Evolutionary conservation across 2,329 filamentous ascomycete genomes (phyloP), one percentile per base, ranked within the genome.

Genomic region (Epichloe typhina): DNA sequence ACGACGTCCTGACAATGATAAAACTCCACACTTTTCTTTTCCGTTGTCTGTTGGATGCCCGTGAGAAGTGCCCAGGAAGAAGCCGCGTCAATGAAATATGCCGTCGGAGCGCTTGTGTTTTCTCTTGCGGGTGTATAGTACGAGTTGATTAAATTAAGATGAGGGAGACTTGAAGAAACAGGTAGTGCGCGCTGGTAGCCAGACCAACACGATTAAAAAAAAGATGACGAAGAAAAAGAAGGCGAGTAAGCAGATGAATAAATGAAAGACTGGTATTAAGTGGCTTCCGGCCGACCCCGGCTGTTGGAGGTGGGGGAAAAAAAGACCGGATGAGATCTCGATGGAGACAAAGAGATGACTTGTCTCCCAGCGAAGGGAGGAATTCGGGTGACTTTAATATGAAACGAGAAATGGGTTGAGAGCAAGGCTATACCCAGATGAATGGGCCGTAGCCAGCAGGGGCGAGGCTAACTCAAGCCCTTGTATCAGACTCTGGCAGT

Each of bases 121-220:
- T 40, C 39, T 39, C 19, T 43, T 26, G 37, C 13, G n/a, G 39
- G 35, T 47, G 3, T 39, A 37, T 35, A 44, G 45, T 51, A 45
- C 35, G 31, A 12, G 46, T 43, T 35, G 40, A 21, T 35, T 46
- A 13, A 37, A 40, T 40, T 33, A 35, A 17, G 21, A 3, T 19
- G 2, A 17, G 17, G 26, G 42, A 35, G 42, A 31, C 12, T 13
- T 12, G 31, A 39, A 47, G 4, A 44, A 41, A 35, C 26, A 56
- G 59, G 57, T 58, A 54, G 56, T 53, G 60, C 55, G 64, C 63
- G 62, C 65, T 71, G 69, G 71, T 73, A 72, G 69, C 76, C 77
- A 70, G 72, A 75, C 76, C 75, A 67, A 75, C 71, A 66, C 65
- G 19, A 42, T 42, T 42, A 2, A 17, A 21, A 61, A 8, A 57